A percentile compares a stretch with the other conserved stretches of the same genome.
Conservation (phyloP, 306 rosid genomes). For the Quillaja saponaria region DNA sequence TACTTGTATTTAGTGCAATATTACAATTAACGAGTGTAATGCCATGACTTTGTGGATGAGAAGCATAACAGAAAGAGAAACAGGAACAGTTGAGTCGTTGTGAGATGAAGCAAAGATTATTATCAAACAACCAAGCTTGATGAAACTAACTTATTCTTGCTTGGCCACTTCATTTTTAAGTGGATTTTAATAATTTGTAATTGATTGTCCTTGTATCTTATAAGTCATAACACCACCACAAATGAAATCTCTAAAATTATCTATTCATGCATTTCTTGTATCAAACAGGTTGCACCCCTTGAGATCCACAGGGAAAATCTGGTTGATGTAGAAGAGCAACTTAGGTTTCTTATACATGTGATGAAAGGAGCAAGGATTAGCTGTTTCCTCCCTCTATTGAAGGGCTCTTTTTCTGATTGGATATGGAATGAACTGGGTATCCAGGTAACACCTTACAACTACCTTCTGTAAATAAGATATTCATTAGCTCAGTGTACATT, state of each 20-base stretch:
- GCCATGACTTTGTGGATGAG: constrained; percentile 7
- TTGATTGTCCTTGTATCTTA: too few relatives aligned
- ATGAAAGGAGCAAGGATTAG: constrained; percentile 55
- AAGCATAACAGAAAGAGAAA: constrained; percentile 15
- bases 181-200: too few relatives aligned
- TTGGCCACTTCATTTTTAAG: too few relatives aligned
- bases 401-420: constrained; percentile 85
- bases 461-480: constrained; percentile 2
- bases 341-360: constrained; percentile 67
- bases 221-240: too few relatives aligned
- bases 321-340: constrained; percentile 83
- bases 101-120: too few relatives aligned
- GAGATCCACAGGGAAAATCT: constrained; percentile 64
- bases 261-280: constrained; percentile 15
- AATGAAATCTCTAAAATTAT: too few relatives aligned
- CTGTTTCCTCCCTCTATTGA: constrained; percentile 66
- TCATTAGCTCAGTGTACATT: too few relatives aligned
- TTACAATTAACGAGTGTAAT: constrained; percentile 5
- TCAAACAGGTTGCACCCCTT: constrained; percentile 84
- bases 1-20: background rate
- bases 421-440: constrained; percentile 80
- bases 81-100: too few relatives aligned
- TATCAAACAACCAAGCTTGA: too few relatives aligned
- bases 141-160: too few relatives aligned
- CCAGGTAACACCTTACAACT: constrained; percentile 52